Conservation (phyloP, 495 filamentous ascomycete species). For the Aspergillus haitiensis region DNA sequence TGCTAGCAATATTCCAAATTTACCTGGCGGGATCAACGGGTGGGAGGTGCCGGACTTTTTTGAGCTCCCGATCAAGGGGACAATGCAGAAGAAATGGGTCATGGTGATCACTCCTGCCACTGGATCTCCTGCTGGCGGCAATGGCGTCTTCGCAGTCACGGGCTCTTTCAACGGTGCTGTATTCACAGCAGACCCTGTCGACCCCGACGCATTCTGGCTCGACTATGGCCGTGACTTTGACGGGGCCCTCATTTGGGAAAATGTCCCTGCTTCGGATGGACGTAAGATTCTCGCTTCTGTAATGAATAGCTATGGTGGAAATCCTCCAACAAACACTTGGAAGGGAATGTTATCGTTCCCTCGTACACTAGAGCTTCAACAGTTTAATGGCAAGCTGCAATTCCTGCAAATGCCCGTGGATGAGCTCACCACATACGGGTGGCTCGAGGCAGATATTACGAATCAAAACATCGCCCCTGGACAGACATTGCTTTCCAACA, state of each 20-base stretch:
- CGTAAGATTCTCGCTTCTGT: slow-evolving; percentile 11
- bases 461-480: slow-evolving; percentile 11
- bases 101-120: slow-evolving; percentile 3
- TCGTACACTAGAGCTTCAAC: slow-evolving; percentile 10
- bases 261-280: slow-evolving; percentile 11
- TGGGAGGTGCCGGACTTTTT: slow-evolving; percentile 20
- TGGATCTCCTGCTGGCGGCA: slow-evolving; percentile 17
- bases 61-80: slow-evolving; percentile 12
- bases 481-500: slow-evolving; percentile 3
- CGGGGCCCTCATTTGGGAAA: slow-evolving; percentile 14
- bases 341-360: slow-evolving; percentile 20
- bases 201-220: slow-evolving; percentile 3
- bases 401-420: slow-evolving; percentile 13
- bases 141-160: slow-evolving; percentile 12
- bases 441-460: not conserved
- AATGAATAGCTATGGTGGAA: slow-evolving; percentile 13
- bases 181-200: slow-evolving; percentile 13
- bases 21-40: slow-evolving; percentile 3
- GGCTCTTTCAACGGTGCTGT: slow-evolving; percentile 9
- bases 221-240: slow-evolving; percentile 20
- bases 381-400: not conserved
- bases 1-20: not conserved
- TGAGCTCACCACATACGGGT: slow-evolving; percentile 1
- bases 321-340: slow-evolving; percentile 17
- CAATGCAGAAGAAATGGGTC: slow-evolving; percentile 10